A percentile compares a stretch with the other conserved stretches of the same genome.
phyloP scores from a whole-genome alignment of 768 basidiomycete genomes.

The Mycena indigotica region DNA sequence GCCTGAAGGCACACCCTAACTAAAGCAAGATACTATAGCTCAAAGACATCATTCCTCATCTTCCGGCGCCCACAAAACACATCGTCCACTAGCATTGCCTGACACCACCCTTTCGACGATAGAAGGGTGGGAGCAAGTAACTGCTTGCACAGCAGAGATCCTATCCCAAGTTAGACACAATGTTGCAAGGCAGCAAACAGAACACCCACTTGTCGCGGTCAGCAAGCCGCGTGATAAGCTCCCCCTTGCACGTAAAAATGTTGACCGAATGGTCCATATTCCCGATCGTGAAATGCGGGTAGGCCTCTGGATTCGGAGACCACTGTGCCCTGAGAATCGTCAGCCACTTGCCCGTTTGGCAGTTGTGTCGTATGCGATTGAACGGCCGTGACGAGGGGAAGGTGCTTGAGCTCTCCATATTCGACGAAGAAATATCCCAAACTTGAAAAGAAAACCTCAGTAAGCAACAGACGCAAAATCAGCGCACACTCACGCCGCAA shows the following conservation, averaged over 20 bases:
- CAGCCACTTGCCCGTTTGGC: conserved; percentile 88
- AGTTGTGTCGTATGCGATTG: conserved; percentile 65
- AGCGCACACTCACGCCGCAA: conserved; percentile 57
- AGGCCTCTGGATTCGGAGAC: conserved; percentile 75
- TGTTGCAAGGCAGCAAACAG: conserved; percentile 3
- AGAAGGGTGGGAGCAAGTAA: conserved; percentile 83
- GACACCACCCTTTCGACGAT: conserved; percentile 73
- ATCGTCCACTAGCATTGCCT: conserved; percentile 79
- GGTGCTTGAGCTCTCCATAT: conserved; percentile 45
- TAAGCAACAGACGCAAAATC: conserved; percentile 12
- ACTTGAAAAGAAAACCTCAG: conserved; percentile 60
- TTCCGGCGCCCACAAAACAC: conserved; percentile 73
- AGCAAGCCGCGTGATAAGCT: conserved; percentile 62
- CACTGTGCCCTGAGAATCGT: conserved; percentile 78
- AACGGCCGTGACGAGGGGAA: conserved; percentile 71
- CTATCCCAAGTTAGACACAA: conserved; percentile 39
- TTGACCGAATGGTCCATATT: conserved; percentile 80
- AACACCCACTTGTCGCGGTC: conserved; percentile 54
- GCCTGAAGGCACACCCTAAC: conserved; percentile 6
- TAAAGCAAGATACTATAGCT: no score
- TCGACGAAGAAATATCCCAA: conserved; percentile 68
- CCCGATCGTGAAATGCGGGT: conserved; percentile 85
- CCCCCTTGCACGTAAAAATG: conserved; percentile 77
- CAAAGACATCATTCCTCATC: not conserved
- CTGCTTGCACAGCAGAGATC: conserved; percentile 84